A percentile compares a stretch with the other conserved stretches of the same genome.
These are phyloP conservation scores for Globisporangium solare DNA, from an alignment of 352 stramenopile genomes.

Conservation along the genomic window DNA sequence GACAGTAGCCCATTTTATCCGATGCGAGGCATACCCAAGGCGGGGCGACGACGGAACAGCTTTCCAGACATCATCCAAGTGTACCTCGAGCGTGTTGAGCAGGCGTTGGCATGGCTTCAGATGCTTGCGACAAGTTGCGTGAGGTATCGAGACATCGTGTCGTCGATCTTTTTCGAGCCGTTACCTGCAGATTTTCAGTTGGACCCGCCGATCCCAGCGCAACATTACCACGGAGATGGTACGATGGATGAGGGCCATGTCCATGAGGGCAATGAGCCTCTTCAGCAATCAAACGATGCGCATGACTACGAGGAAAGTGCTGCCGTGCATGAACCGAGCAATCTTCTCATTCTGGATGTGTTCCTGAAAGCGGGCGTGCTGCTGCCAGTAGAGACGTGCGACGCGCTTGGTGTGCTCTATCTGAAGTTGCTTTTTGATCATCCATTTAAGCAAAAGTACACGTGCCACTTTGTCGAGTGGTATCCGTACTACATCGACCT, in stretches of 20 bases:
- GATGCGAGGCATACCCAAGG: conserved; percentile 36
- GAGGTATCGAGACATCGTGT: conserved; percentile 59
- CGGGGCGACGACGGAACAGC: conserved; percentile 28
- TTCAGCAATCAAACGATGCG: conserved; percentile 8
- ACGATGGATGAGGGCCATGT: neutral
- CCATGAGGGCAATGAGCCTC: conserved; percentile 9
- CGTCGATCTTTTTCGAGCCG: conserved; percentile 47
- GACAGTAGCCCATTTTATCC: conserved; percentile 31
- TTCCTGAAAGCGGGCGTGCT: conserved; percentile 71
- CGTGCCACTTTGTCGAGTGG: conserved; percentile 75
- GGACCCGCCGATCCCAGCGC: conserved; percentile 11
- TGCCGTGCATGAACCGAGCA: neutral
- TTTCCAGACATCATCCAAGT: conserved; percentile 46
- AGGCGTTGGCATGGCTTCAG: conserved; percentile 63
- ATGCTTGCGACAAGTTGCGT: conserved; percentile 70
- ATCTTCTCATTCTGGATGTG: conserved; percentile 51
- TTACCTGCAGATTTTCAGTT: conserved; percentile 47
- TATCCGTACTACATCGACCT: conserved; percentile 80
- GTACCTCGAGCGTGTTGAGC: conserved; percentile 51
- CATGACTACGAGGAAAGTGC: neutral
- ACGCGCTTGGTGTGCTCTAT: conserved; percentile 78
- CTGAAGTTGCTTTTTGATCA: conserved; percentile 80
- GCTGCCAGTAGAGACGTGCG: conserved; percentile 62
- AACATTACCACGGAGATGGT: neutral
- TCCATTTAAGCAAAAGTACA: conserved; percentile 78